Evolutionary conservation across 805 yeast species (phyloP), one percentile per base, ranked within the genome.

Genomic region (Clavispora asparagi): DNA sequence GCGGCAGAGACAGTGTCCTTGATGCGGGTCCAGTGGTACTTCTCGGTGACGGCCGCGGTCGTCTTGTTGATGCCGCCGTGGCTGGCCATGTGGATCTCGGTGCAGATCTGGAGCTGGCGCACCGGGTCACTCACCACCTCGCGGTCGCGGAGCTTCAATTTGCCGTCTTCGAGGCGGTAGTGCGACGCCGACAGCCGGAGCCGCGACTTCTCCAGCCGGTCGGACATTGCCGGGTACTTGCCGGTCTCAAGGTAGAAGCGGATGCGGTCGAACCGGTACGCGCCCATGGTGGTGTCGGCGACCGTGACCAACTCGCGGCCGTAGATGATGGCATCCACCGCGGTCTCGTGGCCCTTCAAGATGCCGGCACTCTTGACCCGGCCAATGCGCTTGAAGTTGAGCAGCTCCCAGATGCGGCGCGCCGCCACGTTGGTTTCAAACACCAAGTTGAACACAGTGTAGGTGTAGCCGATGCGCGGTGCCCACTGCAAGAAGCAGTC

Each of bases 401-500:
- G 73, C 10, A 82, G 71, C 56, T 88, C 95, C 68, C 90, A 78
- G 39, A 92, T 83, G 50, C 83, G 73, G 53, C 94, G 73, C 5
- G 95, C 94, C 1, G 95, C 84, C 16, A 79, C 81, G 60, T 94
- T 94, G 3, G 95, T 83, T 54, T 91, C 96, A 64, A 87, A 94
- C 4, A 92, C 89, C 46, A 92, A 70, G 52, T 90, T 89, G 67
- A 94, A 87, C 51, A 87, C 78, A 6, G 87, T 78, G 53, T 89
- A 86, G 0, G 92, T 86, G 64, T 87, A 92, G 4, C 97, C 97
- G 36, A 94, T 70, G 50, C 82, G 74, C 12, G 92, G 92, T 1
- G 97, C 89, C 98, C 98, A 94, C 49, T 85, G 88, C 23, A 91
- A 62, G 56, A 81, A 88, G 56, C 95, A 85, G 57, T 89, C 95